These are phyloP conservation scores for Stellera chamaejasme DNA, from an alignment of 345 rosid genomes.

Conservation along the genomic window DNA sequence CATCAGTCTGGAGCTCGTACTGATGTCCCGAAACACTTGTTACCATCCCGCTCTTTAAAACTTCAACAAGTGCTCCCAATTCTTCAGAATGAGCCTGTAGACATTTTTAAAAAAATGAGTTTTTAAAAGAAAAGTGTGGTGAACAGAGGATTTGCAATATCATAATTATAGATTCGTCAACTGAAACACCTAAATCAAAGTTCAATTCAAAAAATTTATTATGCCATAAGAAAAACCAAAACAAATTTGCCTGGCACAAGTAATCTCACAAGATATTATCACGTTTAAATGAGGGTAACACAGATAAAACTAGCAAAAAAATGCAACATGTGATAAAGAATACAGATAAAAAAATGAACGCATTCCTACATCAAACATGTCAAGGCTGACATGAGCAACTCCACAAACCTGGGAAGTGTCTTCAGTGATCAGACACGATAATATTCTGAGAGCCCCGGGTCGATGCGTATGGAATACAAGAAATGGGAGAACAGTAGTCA, in stretches of 20 bases:
- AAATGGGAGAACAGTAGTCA: slow-evolving; percentile 72
- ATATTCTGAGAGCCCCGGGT: slow-evolving; percentile 65
- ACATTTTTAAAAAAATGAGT: neutral
- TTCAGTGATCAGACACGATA: slow-evolving; percentile 87
- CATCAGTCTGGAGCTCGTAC: slow-evolving; percentile 70
- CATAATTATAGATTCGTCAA: neutral
- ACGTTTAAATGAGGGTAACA: too few relatives aligned
- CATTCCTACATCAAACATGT: neutral
- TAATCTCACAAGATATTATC: too few relatives aligned
- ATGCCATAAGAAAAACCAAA: too few relatives aligned
- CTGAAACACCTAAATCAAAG: too few relatives aligned
- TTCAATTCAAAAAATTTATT: too few relatives aligned
- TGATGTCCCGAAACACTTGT: slow-evolving; percentile 74
- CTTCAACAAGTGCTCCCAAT: slow-evolving; percentile 68
- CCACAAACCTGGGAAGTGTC: slow-evolving; percentile 61
- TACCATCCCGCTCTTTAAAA: slow-evolving; percentile 91
- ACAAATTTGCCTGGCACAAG: too few relatives aligned
- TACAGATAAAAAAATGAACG: neutral
- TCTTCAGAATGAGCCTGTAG: slow-evolving; percentile 78
- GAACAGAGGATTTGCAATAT: neutral
- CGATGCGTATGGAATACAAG: slow-evolving; percentile 70
- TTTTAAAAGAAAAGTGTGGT: too few relatives aligned
- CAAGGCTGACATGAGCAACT: slow-evolving; percentile 1
- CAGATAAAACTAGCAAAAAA: too few relatives aligned
- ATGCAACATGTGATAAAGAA: too few relatives aligned